A percentile compares a stretch with the other conserved stretches of the same genome.
Evolutionary conservation across 1,284 basidiomycete genomes (phyloP).

Genomic region (Chalciporus sp.): DNA sequence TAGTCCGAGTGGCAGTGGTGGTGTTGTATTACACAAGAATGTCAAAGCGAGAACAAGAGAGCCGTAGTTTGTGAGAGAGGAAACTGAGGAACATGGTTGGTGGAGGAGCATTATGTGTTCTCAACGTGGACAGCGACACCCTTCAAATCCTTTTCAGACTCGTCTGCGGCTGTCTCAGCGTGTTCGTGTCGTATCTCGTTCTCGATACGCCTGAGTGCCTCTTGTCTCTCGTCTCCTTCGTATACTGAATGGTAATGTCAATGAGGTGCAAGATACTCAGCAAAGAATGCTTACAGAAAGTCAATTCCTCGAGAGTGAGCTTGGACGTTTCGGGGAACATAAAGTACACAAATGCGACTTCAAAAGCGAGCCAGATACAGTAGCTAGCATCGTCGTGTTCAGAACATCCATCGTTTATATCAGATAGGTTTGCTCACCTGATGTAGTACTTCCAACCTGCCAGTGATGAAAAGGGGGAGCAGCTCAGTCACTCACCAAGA

Average conservation of each 20-base stretch:
- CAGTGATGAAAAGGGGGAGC: too few relatives aligned
- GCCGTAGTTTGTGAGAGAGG: too few relatives aligned
- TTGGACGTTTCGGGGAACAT: slow-evolving; percentile 58
- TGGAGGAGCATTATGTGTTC: neutral
- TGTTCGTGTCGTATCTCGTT: neutral
- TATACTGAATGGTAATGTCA: slow-evolving; percentile 10
- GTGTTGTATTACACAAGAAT: too few relatives aligned
- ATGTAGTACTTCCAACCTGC: too few relatives aligned
- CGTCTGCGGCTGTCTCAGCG: slow-evolving; percentile 1
- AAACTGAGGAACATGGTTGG: too few relatives aligned
- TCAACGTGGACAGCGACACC: neutral
- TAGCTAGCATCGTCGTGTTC: slow-evolving; percentile 25
- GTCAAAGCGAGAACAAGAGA: too few relatives aligned
- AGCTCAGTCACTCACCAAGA: neutral
- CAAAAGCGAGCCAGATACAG: slow-evolving; percentile 48
- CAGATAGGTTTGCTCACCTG: slow-evolving; percentile 25
- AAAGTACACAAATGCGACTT: slow-evolving; percentile 51
- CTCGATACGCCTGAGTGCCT: neutral
- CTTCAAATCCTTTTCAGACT: too few relatives aligned
- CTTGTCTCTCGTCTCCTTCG: slow-evolving; percentile 10
- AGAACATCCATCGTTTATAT: too few relatives aligned
- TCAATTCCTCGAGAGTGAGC: slow-evolving; percentile 58
- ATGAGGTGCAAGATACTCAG: too few relatives aligned
- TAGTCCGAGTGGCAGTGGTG: too few relatives aligned
- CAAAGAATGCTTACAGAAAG: slow-evolving; percentile 50